phyloP scores from a whole-genome alignment of 768 basidiomycete genomes.

The Suillus fuscotomentosus region DNA sequence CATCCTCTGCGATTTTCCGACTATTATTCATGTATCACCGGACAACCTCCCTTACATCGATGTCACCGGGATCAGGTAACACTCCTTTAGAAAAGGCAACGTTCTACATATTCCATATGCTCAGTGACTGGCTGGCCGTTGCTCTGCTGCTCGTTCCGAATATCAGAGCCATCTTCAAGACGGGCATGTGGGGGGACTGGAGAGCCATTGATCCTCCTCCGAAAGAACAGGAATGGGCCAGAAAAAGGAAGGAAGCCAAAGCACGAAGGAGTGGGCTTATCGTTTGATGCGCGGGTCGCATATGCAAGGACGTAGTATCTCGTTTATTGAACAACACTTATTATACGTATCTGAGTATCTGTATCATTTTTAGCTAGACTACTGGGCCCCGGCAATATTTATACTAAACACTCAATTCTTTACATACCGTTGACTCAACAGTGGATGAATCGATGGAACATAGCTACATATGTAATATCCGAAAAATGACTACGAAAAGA shows the following conservation, averaged over 20 bases:
- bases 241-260: conserved; percentile 1
- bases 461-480: neutral
- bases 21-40: conserved; percentile 36
- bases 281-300: neutral
- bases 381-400: neutral
- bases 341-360: neutral
- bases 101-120: conserved; percentile 45
- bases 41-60: conserved; percentile 33
- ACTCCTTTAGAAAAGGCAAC: conserved; percentile 33
- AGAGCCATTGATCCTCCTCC: conserved; percentile 8
- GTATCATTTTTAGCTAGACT: neutral
- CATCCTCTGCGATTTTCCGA: conserved; percentile 38
- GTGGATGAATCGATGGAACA: neutral
- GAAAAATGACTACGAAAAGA: neutral
- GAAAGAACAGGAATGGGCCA: neutral
- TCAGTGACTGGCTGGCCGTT: conserved; percentile 42
- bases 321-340: neutral
- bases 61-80: conserved; percentile 32
- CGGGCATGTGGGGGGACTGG: conserved; percentile 25
- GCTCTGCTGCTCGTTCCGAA: conserved; percentile 31
- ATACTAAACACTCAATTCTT: neutral
- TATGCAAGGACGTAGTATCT: neutral
- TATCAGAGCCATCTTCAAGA: conserved; percentile 26
- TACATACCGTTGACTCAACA: neutral
- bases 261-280: conserved; percentile 1